Base-by-base conservation (phyloP, 2,329 filamentous ascomycete species). In the Periconia macrospinosa region DNA sequence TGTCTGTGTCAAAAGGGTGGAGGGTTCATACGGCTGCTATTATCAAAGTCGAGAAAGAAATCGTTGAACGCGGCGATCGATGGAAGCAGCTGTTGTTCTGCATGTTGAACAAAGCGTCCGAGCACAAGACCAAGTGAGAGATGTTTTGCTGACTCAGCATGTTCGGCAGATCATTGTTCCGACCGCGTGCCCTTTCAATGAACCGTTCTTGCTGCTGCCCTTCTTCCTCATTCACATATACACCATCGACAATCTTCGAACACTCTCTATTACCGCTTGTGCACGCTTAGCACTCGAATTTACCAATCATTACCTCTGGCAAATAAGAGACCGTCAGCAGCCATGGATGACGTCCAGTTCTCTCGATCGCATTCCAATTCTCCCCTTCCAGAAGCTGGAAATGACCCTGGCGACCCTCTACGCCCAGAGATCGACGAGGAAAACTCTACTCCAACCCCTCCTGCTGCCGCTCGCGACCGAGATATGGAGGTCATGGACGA, bases 381-480 rank as follows among this genome's bases (percentile, higher is more conserved):
- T 53, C 71, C 69, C 50, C 67, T 75, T 41, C 79, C 79, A 30
- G 75, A 80, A 65, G 78, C 73, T 62, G 77, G 76, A 64, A 67
- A 78, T 57, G 78, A 81, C 55, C 74, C 76, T 7, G 65, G 64
- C 47, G 78, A 81, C 59, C 75, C 77, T 30, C 68, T 79, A 47
- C 71, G 73, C 44, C 78, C 78, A 15, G 76, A 76, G 41, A 70
- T 79, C 35, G 78, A 81, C 41, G 77, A 81, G 62, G 80, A 81
- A 58, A 73, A 81, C 53, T 71, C 75, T 19, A 69, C 72, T 30
- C 76, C 73, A 14, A 76, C 75, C 41, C 74, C 77, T 27, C 76
- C 77, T 3, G 67, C 78, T 47, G 73, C 67, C 15, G 71, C 75
- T 13, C 74, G 78, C 8, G 64, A 71, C 27, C 72, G 75, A 51